Base-by-base conservation (phyloP, 1,139 yeast genomes). In the Hanseniaspora uvarum region DNA sequence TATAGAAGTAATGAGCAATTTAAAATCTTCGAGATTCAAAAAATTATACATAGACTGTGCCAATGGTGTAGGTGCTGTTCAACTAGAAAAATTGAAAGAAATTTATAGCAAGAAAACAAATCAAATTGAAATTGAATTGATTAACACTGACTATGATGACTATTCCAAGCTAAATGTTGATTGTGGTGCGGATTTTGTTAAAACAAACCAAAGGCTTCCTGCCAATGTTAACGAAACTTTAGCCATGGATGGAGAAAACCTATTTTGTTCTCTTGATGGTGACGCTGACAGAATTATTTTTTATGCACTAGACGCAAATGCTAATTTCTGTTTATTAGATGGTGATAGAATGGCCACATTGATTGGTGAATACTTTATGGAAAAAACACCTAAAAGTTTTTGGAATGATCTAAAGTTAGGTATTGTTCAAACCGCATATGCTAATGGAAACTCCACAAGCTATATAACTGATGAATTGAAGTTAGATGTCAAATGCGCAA, bases 151-250 rank as follows among this genome's bases (percentile, higher is more conserved):
- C 24, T 81, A 75, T 60, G 63, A 71, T 21, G 65, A 71, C 18
- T 89, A 95, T 1, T 65, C 70, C 0, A 67, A 72, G 40, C 74
- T 92, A 61, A 92, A 94, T 67, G 78, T 71, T 44, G 77, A 80
- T 50, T 92, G 98, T 66, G 99, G 99, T 54, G 98, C 98, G 14
- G 99, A 92, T 68, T 88, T 70, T 64, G 98, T 92, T 58, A 94
- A 92, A 68, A 86, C 96, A 3, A 79, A 81, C 67, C 97, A 92
- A 65, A 75, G 70, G 57, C 73, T 85, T 50, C 98, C 98, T 6
- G 70, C 73, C 11, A 81, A 81, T 44, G 73, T 85, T 64, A 70
- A 5, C 73, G 75, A 1, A 65, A 65, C 5, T 63, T 68, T 50
- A 68, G 71, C 55, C 69, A 71, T 59, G 24, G 28, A 50, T 28